A percentile compares a stretch with the other conserved stretches of the same genome.
Evolutionary conservation across 192 early-diverging fungal species (phyloP).

Genomic region (Coemansia sp.): DNA sequence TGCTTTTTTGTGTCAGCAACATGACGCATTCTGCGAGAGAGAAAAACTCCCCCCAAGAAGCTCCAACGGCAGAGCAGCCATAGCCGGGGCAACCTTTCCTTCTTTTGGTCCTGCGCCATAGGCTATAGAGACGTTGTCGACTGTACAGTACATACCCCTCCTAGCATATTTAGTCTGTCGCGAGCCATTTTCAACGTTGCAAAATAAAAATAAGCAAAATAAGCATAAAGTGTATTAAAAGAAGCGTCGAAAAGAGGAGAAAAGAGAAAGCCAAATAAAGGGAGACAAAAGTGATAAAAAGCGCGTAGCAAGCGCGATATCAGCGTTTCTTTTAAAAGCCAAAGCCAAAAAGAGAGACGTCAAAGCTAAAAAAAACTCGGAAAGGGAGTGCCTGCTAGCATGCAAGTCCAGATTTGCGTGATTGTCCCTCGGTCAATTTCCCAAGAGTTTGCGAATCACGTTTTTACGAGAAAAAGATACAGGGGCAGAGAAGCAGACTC

Average conservation of each 20-base stretch:
- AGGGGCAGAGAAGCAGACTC: not conserved
- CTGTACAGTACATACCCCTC: slow-evolving; percentile 6
- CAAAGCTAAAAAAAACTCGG: not conserved
- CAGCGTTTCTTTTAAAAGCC: not conserved
- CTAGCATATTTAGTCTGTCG: slow-evolving; percentile 10
- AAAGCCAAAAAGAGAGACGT: not conserved
- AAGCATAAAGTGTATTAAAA: not conserved
- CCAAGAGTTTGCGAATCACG: not conserved
- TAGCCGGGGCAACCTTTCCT: too few relatives aligned
- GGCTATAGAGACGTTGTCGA: too few relatives aligned
- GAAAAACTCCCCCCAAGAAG: not conserved
- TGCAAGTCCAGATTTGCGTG: not conserved
- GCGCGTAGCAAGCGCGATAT: not conserved
- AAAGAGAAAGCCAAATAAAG: not conserved
- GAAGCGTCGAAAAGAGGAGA: not conserved
- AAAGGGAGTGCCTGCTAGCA: not conserved
- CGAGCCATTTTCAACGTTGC: slow-evolving; percentile 9
- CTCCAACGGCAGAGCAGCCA: not conserved
- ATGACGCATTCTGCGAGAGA: not conserved
- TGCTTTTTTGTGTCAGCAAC: too few relatives aligned
- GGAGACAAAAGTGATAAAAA: not conserved
- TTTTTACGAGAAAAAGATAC: not conserved
- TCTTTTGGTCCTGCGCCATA: too few relatives aligned
- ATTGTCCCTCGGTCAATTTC: not conserved
- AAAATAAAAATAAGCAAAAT: not conserved